Evolutionary conservation across 2,329 filamentous ascomycete genomes (phyloP).

Genomic region (Alternaria conjuncta): DNA sequence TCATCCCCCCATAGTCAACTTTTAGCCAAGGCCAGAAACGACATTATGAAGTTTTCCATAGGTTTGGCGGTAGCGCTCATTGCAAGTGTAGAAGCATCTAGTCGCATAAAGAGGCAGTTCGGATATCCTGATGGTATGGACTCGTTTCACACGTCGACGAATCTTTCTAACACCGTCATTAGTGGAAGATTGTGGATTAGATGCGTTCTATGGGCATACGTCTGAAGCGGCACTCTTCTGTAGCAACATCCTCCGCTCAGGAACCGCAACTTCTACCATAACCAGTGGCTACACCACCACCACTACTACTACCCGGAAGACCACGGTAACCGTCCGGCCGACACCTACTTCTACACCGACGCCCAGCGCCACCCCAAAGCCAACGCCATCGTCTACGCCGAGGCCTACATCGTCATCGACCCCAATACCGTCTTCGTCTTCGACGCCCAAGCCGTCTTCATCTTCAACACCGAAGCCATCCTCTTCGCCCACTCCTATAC

Average conservation of each 20-base stretch:
- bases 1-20: neutral
- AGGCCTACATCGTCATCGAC: conserved; percentile 12
- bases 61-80: conserved; percentile 30
- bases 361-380: conserved; percentile 14
- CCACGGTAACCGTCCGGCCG: conserved; percentile 32
- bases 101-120: conserved; percentile 29
- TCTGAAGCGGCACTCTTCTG: conserved; percentile 39
- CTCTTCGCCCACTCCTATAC: conserved; percentile 12
- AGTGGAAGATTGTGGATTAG: conserved; percentile 36
- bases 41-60: conserved; percentile 34
- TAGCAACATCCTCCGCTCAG: conserved; percentile 35
- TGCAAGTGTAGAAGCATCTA: conserved; percentile 28
- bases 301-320: conserved; percentile 29
- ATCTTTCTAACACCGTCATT: conserved; percentile 2
- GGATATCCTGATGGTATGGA: conserved; percentile 32
- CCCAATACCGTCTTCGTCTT: conserved; percentile 2
- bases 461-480: conserved; percentile 13
- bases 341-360: conserved; percentile 10
- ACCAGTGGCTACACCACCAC: conserved; percentile 28
- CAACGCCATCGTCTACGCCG: conserved; percentile 22
- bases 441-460: conserved; percentile 14
- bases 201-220: conserved; percentile 40
- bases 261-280: conserved; percentile 33
- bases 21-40: neutral
- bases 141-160: neutral